Conservation (phyloP, 768 basidiomycete genomes). For the Strobilomyces dryophilus region DNA sequence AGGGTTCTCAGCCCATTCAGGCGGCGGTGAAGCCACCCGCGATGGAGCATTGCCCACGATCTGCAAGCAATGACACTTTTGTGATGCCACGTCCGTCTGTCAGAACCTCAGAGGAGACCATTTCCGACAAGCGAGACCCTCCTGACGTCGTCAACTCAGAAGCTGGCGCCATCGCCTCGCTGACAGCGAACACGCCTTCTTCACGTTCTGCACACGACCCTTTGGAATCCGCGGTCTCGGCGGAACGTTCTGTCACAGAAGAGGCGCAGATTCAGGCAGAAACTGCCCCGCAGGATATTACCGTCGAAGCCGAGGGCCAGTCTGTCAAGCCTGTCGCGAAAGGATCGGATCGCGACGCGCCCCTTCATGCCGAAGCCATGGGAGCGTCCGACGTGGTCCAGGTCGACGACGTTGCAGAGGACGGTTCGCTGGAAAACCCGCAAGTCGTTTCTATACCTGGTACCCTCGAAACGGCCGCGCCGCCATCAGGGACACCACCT, state of each 20-base stretch:
- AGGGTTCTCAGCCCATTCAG: constrained; percentile 1
- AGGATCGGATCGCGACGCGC: not conserved
- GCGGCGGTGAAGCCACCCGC: constrained; percentile 9
- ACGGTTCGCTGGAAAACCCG: not conserved
- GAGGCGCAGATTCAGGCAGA: not conserved
- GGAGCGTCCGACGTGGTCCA: not conserved
- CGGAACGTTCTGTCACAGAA: not conserved
- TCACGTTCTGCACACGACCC: not conserved
- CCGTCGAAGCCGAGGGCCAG: not conserved
- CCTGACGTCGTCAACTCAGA: not conserved
- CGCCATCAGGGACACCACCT: not conserved
- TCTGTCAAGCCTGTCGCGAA: not conserved
- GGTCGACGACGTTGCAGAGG: constrained; percentile 2
- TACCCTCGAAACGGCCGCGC: not conserved
- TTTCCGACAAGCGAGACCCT: constrained; percentile 3
- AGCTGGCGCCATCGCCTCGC: not conserved
- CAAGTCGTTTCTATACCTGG: constrained; percentile 1
- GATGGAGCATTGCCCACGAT: constrained; percentile 14
- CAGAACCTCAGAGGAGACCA: constrained; percentile 6
- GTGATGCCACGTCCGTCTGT: not conserved
- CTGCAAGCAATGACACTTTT: constrained; percentile 3
- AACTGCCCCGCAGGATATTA: not conserved
- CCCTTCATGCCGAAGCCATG: not conserved
- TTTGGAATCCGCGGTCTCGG: not conserved
- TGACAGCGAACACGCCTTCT: constrained; percentile 1